phyloP scores from a whole-genome alignment of 495 filamentous ascomycete genomes.

The Penicillium bovifimosum region DNA sequence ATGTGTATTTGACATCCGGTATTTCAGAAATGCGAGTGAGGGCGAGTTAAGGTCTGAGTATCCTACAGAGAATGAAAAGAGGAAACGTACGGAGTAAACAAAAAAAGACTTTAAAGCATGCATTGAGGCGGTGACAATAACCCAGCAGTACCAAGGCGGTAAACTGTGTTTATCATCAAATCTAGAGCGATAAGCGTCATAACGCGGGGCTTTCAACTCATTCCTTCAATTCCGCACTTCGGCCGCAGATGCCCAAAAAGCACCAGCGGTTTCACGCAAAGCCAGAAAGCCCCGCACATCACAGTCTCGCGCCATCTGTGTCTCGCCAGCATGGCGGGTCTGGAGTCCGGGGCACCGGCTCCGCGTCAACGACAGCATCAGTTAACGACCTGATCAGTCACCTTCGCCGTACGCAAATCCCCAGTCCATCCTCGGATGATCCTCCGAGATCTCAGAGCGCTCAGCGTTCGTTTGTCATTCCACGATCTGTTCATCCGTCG shows the following conservation, averaged over 20 bases:
- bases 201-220: slow-evolving; percentile 6
- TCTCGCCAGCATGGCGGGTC: slow-evolving; percentile 28
- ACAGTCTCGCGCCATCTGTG: slow-evolving; percentile 29
- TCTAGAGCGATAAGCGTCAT: slow-evolving; percentile 14
- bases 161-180: neutral
- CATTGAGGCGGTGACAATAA: neutral
- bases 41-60: no score
- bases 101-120: no score
- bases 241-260: slow-evolving; percentile 44
- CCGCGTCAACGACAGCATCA: slow-evolving; percentile 24
- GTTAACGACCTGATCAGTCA: slow-evolving; percentile 48
- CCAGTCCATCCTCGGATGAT: slow-evolving; percentile 15
- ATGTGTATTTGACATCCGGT: no score
- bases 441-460: slow-evolving; percentile 9
- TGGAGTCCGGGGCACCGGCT: slow-evolving; percentile 17
- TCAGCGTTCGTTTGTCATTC: slow-evolving; percentile 13
- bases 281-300: slow-evolving; percentile 35
- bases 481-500: slow-evolving; percentile 49
- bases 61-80: no score
- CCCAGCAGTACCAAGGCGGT: neutral
- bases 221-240: slow-evolving; percentile 1
- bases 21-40: no score
- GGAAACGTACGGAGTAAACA: no score
- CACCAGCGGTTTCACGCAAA: slow-evolving; percentile 34
- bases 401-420: slow-evolving; percentile 42